These are phyloP conservation scores for Penicillium longicatenatum DNA, from an alignment of 495 filamentous ascomycete species.

Conservation along the genomic window DNA sequence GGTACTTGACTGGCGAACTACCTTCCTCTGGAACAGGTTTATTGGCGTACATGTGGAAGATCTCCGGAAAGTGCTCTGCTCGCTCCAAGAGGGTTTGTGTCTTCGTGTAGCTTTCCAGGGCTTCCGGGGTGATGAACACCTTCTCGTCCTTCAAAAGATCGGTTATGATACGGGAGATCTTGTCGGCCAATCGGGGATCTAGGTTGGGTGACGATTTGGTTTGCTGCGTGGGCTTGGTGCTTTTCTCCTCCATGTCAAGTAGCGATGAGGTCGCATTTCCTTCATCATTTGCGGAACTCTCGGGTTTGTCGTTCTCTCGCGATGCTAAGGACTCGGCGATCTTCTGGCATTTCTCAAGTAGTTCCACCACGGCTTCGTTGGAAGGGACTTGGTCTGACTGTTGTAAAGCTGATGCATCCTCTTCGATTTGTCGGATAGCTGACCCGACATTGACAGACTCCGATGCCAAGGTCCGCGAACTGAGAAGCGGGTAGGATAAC, in stretches of 20 bases:
- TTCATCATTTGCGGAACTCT: slow-evolving; percentile 23
- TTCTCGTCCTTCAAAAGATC: slow-evolving; percentile 69
- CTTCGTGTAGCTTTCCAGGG: slow-evolving; percentile 69
- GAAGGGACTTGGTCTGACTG: slow-evolving; percentile 38
- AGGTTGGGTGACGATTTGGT: slow-evolving; percentile 14
- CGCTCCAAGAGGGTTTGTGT: slow-evolving; percentile 70
- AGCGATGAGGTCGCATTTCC: slow-evolving; percentile 51
- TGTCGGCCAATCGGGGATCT: slow-evolving; percentile 35
- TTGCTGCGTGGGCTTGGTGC: slow-evolving; percentile 9
- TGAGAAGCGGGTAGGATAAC: neutral
- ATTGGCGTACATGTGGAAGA: slow-evolving; percentile 79
- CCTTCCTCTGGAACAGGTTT: slow-evolving; percentile 73
- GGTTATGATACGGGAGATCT: slow-evolving; percentile 59
- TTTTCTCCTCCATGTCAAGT: slow-evolving; percentile 53
- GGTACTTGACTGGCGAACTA: slow-evolving; percentile 59
- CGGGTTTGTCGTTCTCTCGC: slow-evolving; percentile 28
- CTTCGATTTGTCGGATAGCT: slow-evolving; percentile 30
- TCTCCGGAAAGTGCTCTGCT: slow-evolving; percentile 72
- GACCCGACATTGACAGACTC: slow-evolving; percentile 16
- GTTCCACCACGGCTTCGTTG: slow-evolving; percentile 40
- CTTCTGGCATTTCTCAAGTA: slow-evolving; percentile 48
- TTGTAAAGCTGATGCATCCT: slow-evolving; percentile 31
- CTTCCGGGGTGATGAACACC: slow-evolving; percentile 75
- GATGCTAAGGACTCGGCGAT: slow-evolving; percentile 40
- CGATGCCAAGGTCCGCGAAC: slow-evolving; percentile 16